Evolutionary conservation across 768 basidiomycete species (phyloP).

Genomic region (Albatrellus ellisii): DNA sequence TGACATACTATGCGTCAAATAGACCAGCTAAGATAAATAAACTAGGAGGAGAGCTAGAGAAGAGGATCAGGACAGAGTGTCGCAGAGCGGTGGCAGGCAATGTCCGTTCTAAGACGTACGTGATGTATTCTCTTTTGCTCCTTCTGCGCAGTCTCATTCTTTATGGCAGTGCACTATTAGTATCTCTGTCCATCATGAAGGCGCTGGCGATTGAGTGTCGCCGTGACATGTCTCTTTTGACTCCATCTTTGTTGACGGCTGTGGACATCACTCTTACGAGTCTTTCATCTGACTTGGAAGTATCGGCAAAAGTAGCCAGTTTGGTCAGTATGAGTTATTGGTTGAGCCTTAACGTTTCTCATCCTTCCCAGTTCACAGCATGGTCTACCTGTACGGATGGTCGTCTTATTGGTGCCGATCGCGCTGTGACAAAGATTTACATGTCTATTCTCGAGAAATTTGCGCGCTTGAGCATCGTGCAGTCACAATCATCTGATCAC

Average conservation of each 20-base stretch:
- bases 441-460: conserved; percentile 54
- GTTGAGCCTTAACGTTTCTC: conserved; percentile 8
- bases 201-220: conserved; percentile 80
- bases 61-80: conserved; percentile 50
- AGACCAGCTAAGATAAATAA: conserved; percentile 71
- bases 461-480: conserved; percentile 40
- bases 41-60: conserved; percentile 65
- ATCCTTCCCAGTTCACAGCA: conserved; percentile 59
- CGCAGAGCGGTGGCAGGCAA: conserved; percentile 65
- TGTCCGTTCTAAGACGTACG: conserved; percentile 68
- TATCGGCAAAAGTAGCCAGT: conserved; percentile 64
- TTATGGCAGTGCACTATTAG: conserved; percentile 49
- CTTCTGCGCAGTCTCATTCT: background rate
- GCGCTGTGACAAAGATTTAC: conserved; percentile 55
- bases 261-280: conserved; percentile 43
- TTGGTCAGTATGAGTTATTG: conserved; percentile 36
- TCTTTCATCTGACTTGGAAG: conserved; percentile 56
- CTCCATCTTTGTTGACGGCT: conserved; percentile 53
- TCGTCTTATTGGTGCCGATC: conserved; percentile 68
- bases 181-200: conserved; percentile 73
- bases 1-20: conserved; percentile 82
- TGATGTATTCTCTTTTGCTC: conserved; percentile 11
- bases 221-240: conserved; percentile 65
- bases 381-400: conserved; percentile 92
- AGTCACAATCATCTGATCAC: conserved; percentile 36